phyloP scores from a whole-genome alignment of 2,329 filamentous ascomycete species.

The Fusarium mundagurra region DNA sequence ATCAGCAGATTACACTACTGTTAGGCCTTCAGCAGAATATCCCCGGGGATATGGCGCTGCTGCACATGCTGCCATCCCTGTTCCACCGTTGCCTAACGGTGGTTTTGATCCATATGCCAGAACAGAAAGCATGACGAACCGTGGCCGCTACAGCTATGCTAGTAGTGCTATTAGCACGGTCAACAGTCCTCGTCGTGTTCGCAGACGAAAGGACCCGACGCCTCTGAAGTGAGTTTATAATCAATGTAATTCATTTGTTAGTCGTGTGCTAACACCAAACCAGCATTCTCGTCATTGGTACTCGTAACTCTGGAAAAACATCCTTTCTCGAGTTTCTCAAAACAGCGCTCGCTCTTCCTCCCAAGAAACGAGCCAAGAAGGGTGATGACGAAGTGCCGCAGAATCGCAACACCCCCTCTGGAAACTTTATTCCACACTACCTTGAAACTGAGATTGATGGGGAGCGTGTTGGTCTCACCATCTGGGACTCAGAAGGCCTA shows the following conservation, averaged over 20 bases:
- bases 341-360: conserved; percentile 82
- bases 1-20: conserved; percentile 50
- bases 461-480: conserved; percentile 88
- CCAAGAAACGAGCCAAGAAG: conserved; percentile 74
- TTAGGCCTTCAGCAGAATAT: conserved; percentile 63
- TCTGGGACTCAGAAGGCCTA: conserved; percentile 96
- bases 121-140: conserved; percentile 95
- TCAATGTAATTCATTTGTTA: not conserved
- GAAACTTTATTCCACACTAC: conserved; percentile 87
- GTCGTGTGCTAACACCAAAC: not conserved
- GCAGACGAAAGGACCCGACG: conserved; percentile 95
- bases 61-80: conserved; percentile 53
- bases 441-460: conserved; percentile 94
- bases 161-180: conserved; percentile 90
- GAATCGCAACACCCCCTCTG: conserved; percentile 61
- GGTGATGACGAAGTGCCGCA: conserved; percentile 68
- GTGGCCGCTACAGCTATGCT: conserved; percentile 95
- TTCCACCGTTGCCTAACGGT: conserved; percentile 69
- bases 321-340: conserved; percentile 97
- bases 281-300: conserved; percentile 91
- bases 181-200: conserved; percentile 90
- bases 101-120: conserved; percentile 81
- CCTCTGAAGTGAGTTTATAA: conserved; percentile 89
- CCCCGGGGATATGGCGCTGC: conserved; percentile 53
- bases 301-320: conserved; percentile 89